Evolutionary conservation across 2,329 filamentous ascomycete genomes (phyloP).

Genomic region (Keithomyces neogunnii): DNA sequence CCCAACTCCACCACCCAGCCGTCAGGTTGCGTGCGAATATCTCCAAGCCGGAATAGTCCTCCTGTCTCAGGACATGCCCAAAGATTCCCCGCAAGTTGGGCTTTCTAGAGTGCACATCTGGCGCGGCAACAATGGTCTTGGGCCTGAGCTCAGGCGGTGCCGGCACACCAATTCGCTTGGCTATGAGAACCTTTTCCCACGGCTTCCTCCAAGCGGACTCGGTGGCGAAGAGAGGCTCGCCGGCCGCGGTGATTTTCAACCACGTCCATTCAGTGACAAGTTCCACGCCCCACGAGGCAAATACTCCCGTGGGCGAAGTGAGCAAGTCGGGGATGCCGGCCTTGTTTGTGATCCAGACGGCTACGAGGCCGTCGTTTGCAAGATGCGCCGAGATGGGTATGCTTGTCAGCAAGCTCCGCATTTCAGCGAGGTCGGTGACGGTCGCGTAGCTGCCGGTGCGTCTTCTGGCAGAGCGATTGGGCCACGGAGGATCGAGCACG

Average conservation of each 20-base stretch:
- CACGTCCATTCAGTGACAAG: slow-evolving; percentile 66
- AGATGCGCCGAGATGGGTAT: slow-evolving; percentile 51
- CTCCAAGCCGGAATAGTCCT: slow-evolving; percentile 54
- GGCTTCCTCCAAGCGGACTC: slow-evolving; percentile 62
- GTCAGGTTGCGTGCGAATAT: slow-evolving; percentile 69
- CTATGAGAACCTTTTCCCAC: slow-evolving; percentile 66
- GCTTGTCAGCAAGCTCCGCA: slow-evolving; percentile 39
- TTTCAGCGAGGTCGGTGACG: slow-evolving; percentile 35
- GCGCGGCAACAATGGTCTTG: slow-evolving; percentile 59
- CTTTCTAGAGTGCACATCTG: slow-evolving; percentile 72
- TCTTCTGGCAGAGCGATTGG: slow-evolving; percentile 63
- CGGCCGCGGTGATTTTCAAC: slow-evolving; percentile 61
- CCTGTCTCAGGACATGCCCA: slow-evolving; percentile 38
- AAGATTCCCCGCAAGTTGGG: slow-evolving; percentile 60
- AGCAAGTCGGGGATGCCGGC: slow-evolving; percentile 47
- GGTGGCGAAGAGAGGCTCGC: slow-evolving; percentile 55
- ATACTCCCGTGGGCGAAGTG: slow-evolving; percentile 43
- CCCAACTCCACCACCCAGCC: slow-evolving; percentile 72
- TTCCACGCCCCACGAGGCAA: slow-evolving; percentile 59
- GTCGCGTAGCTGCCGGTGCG: slow-evolving; percentile 43
- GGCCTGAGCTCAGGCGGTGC: slow-evolving; percentile 17
- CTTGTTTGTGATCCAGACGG: slow-evolving; percentile 74
- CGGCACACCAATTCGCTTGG: slow-evolving; percentile 28
- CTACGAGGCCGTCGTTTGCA: slow-evolving; percentile 48
- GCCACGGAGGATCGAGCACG: slow-evolving; percentile 73